Conservation (phyloP, 2,329 filamentous ascomycete species). For the Xylaria multiplex region DNA sequence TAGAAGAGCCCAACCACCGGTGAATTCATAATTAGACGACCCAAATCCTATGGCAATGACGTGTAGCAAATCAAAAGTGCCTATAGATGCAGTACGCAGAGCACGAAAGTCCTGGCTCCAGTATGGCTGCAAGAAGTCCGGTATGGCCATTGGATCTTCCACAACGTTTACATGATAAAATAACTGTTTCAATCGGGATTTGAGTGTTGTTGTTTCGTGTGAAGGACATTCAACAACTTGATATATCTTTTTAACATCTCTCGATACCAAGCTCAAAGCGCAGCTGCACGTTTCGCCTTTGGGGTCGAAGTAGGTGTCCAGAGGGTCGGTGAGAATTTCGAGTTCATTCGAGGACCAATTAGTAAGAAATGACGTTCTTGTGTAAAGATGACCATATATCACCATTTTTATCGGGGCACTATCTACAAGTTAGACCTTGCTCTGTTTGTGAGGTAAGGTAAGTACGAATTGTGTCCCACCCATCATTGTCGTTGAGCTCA, state of each 20-base stretch:
- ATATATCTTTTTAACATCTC: neutral
- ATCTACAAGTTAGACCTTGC: neutral
- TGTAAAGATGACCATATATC: too few species aligned
- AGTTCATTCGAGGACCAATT: neutral
- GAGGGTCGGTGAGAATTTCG: neutral
- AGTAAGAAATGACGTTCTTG: neutral
- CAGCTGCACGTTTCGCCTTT: constrained; percentile 2
- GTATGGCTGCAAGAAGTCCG: constrained; percentile 9
- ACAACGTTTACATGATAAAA: too few species aligned
- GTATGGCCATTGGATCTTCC: constrained; percentile 1
- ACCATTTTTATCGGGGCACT: neutral
- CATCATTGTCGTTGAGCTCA: neutral
- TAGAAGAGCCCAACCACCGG: constrained; percentile 4
- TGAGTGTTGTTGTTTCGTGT: constrained; percentile 2
- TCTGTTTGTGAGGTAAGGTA: neutral
- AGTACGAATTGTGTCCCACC: neutral
- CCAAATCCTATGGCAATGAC: too few species aligned
- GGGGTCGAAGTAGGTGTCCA: neutral
- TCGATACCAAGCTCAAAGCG: neutral
- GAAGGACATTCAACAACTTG: neutral
- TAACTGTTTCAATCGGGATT: constrained; percentile 5
- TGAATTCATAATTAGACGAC: too few species aligned
- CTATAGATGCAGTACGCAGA: too few species aligned
- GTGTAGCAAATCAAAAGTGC: neutral
- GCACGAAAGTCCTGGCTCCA: constrained; percentile 17